Conservation (phyloP, 2,329 filamentous ascomycete genomes). For the Colletotrichum euphorbiae region DNA sequence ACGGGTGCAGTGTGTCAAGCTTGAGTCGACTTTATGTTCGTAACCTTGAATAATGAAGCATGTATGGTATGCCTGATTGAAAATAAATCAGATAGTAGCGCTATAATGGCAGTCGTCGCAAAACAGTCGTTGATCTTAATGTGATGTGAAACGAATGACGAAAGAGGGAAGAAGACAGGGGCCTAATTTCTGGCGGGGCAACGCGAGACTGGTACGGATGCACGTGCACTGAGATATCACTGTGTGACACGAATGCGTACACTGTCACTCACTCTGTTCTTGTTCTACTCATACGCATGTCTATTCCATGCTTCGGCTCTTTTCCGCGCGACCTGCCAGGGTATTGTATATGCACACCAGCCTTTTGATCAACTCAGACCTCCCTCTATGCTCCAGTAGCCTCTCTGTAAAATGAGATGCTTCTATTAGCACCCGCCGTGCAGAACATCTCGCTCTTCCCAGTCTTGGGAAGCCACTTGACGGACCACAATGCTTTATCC, state of each 20-base stretch:
- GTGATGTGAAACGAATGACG: constrained; percentile 36
- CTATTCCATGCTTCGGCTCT: constrained; percentile 2
- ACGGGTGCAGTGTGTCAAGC: background rate
- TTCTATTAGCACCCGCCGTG: constrained; percentile 80
- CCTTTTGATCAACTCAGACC: background rate
- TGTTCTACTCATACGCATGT: constrained; percentile 6
- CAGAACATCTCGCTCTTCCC: constrained; percentile 78
- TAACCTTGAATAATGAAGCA: background rate
- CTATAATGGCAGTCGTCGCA: constrained; percentile 18
- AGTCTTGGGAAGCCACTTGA: constrained; percentile 84
- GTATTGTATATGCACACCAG: constrained; percentile 5
- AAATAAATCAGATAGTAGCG: constrained; percentile 23
- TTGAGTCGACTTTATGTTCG: background rate
- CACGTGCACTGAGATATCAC: constrained; percentile 56
- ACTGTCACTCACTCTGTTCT: background rate
- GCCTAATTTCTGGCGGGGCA: constrained; percentile 61
- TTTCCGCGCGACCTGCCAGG: background rate
- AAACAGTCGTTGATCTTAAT: background rate
- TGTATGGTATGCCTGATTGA: background rate
- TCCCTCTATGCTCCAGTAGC: constrained; percentile 68
- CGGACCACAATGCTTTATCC: constrained; percentile 85
- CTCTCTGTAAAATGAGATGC: constrained; percentile 85
- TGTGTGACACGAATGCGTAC: rapidly evolving
- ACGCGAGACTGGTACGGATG: constrained; percentile 61
- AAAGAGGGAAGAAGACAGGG: constrained; percentile 37